Evolutionary conservation across 495 filamentous ascomycete species (phyloP).

Genomic region (Neurospora africana): DNA sequence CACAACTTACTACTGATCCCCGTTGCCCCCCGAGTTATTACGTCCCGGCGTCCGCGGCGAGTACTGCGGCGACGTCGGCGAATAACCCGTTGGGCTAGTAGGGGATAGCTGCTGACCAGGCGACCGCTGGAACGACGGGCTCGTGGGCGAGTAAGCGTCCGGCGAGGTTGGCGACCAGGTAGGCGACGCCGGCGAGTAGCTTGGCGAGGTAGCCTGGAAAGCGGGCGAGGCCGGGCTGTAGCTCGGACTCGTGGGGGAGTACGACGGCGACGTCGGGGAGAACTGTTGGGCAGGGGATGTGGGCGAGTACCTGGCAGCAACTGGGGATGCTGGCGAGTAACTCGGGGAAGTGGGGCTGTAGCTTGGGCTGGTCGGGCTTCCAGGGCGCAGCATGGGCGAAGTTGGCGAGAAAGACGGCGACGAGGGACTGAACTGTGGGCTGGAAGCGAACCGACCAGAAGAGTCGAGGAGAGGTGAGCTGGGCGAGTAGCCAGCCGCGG

Average conservation of each 20-base stretch:
- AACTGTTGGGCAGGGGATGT: constrained; percentile 44
- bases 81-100: constrained; percentile 41
- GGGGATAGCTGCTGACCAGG: constrained; percentile 41
- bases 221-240: constrained; percentile 59
- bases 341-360: constrained; percentile 79
- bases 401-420: constrained; percentile 80
- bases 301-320: constrained; percentile 49
- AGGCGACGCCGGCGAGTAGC: constrained; percentile 66
- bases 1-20: constrained; percentile 26
- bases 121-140: constrained; percentile 55
- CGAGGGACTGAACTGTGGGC: constrained; percentile 60
- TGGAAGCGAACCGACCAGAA: constrained; percentile 55
- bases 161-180: constrained; percentile 59
- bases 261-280: constrained; percentile 60
- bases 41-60: constrained; percentile 33
- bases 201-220: constrained; percentile 46
- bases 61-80: constrained; percentile 39
- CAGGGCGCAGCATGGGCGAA: constrained; percentile 56
- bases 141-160: constrained; percentile 66
- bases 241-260: constrained; percentile 47
- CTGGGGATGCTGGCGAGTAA: constrained; percentile 64
- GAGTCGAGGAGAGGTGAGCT: constrained; percentile 52
- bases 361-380: constrained; percentile 50
- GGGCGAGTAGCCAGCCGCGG: constrained; percentile 64
- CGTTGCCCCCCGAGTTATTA: constrained; percentile 18